Percentiles rank a stretch among this genome's conserved stretches.
phyloP scores from a whole-genome alignment of 2,329 filamentous ascomycete genomes.

The Epichloe glyceriae region DNA sequence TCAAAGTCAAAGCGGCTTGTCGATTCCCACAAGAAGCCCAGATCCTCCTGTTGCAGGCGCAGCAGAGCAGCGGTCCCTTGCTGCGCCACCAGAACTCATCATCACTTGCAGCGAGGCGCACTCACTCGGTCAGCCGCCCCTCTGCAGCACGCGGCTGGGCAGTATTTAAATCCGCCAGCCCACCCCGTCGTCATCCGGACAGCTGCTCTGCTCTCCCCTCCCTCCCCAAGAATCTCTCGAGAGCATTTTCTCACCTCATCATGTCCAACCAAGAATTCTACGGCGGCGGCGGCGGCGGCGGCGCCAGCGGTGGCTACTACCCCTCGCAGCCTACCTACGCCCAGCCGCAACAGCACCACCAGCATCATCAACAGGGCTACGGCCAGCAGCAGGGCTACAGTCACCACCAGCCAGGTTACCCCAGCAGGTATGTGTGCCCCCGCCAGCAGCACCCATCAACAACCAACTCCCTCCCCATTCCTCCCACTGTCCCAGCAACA shows the following conservation, averaged over 20 bases:
- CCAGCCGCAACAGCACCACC: constrained; percentile 16
- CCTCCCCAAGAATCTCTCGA: not conserved
- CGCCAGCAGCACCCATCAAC: not conserved
- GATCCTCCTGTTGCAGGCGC: no score
- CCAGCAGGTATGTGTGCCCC: not conserved
- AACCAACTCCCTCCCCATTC: not conserved
- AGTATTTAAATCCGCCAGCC: no score
- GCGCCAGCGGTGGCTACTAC: constrained; percentile 8
- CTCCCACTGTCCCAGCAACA: no score
- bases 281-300: constrained; percentile 12
- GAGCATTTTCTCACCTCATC: no score
- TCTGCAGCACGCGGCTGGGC: no score
- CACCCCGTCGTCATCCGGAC: no score
- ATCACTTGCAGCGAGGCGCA: no score
- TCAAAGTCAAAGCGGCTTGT: no score
- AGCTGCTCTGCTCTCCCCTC: no score
- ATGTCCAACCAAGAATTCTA: constrained; percentile 30
- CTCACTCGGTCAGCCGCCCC: no score
- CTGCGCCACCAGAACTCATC: not conserved
- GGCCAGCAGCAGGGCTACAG: constrained; percentile 5
- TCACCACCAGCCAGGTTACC: constrained; percentile 3
- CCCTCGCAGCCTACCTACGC: constrained; percentile 13
- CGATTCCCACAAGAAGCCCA: no score
- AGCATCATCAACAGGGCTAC: constrained; percentile 2
- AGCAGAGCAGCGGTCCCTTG: not conserved